Percentiles rank a stretch among this genome's conserved stretches.
These are phyloP conservation scores for Porogramme epimiltina DNA, from an alignment of 1,284 basidiomycete genomes.

Conservation along the genomic window DNA sequence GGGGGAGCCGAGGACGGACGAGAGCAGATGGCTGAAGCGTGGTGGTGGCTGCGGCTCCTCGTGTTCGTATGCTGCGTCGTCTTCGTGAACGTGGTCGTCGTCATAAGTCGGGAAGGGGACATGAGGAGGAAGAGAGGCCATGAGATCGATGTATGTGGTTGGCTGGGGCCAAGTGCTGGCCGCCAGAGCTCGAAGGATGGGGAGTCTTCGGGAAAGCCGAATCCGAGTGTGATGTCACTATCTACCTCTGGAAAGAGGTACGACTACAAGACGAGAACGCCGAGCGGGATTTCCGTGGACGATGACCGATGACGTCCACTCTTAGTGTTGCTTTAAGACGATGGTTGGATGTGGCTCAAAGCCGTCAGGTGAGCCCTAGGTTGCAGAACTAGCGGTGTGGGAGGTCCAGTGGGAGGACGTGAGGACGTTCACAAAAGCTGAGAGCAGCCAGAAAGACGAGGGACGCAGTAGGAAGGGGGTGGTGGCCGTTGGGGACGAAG, in stretches of 20 bases:
- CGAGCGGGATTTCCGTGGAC: too few relatives aligned
- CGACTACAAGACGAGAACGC: too few relatives aligned
- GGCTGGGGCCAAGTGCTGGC: neutral
- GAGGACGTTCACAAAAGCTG: too few relatives aligned
- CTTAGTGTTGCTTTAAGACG: too few relatives aligned
- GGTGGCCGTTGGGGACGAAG: too few relatives aligned
- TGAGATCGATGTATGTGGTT: neutral
- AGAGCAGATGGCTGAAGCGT: slow-evolving; percentile 33
- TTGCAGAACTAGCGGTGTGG: too few relatives aligned
- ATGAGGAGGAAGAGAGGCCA: neutral
- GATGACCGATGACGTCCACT: too few relatives aligned
- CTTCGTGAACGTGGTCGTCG: slow-evolving; percentile 3
- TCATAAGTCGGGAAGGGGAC: slow-evolving; percentile 15
- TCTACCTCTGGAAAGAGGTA: neutral
- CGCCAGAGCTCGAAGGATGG: neutral
- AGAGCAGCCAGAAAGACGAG: too few relatives aligned
- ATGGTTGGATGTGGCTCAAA: too few relatives aligned
- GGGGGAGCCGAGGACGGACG: slow-evolving; percentile 34
- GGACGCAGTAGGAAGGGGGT: too few relatives aligned
- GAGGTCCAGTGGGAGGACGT: too few relatives aligned
- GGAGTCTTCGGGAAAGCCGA: neutral
- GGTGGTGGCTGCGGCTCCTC: slow-evolving; percentile 24
- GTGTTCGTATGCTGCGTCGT: slow-evolving; percentile 5
- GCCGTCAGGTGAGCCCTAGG: too few relatives aligned
- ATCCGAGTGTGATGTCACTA: neutral